These are phyloP conservation scores for Penicillium cosmopolitanum DNA, from an alignment of 495 filamentous ascomycete species.

Conservation along the genomic window DNA sequence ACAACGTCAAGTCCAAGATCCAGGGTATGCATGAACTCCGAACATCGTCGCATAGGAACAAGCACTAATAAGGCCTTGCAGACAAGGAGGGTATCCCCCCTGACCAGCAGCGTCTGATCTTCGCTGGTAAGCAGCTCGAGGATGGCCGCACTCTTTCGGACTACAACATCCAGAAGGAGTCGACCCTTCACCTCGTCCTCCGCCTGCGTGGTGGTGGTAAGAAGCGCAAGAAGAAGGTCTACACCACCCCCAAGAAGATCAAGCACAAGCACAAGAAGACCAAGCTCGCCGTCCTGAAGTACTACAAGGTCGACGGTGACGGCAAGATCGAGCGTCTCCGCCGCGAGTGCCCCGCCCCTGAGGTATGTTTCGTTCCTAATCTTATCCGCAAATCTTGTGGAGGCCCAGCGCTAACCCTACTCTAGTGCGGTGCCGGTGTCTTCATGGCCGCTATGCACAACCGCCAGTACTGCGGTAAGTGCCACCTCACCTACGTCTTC, in stretches of 20 bases:
- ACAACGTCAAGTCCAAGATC: conserved; percentile 99
- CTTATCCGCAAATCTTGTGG: conserved; percentile 6
- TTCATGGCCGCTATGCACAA: conserved; percentile 99
- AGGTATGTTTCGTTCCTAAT: conserved; percentile 59
- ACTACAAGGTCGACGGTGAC: conserved; percentile 99
- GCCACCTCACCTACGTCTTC: conserved; percentile 99
- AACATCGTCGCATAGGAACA: conserved; percentile 8
- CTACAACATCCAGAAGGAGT: conserved; percentile 99
- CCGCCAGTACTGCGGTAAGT: conserved; percentile 98
- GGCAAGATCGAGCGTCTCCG: conserved; percentile 99
- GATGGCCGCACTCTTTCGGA: conserved; percentile 98
- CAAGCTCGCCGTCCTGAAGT: conserved; percentile 99
- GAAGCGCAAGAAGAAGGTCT: conserved; percentile 99
- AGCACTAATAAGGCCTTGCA: conserved; percentile 33
- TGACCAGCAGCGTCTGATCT: conserved; percentile 99
- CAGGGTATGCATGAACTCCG: conserved; percentile 55
- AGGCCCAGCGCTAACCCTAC: conserved; percentile 35
- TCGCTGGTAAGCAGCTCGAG: conserved; percentile 99
- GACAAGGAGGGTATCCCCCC: conserved; percentile 99
- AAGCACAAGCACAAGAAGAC: conserved; percentile 99
- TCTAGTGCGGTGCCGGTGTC: conserved; percentile 95
- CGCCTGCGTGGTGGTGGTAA: conserved; percentile 95
- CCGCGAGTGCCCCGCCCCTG: conserved; percentile 91
- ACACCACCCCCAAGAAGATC: conserved; percentile 99
- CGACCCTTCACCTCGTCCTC: conserved; percentile 96